phyloP scores from a whole-genome alignment of 768 basidiomycete species.

The Leccinum sublutescens region DNA sequence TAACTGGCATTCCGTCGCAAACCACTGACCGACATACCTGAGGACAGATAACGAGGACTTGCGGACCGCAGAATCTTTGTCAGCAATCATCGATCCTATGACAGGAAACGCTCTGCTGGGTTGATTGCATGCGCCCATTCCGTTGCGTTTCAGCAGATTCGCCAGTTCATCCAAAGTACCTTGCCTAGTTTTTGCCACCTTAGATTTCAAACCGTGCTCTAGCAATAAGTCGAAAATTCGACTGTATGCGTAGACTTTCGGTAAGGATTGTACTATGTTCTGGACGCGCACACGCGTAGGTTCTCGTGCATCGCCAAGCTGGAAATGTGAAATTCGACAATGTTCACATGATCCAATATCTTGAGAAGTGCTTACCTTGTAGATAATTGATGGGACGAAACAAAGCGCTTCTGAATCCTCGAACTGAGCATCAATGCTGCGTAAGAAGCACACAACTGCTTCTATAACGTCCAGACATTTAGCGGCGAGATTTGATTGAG shows the following conservation, averaged over 20 bases:
- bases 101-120: constrained; percentile 76
- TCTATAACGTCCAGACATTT: constrained; percentile 89
- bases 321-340: constrained; percentile 3
- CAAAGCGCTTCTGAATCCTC: constrained; percentile 84
- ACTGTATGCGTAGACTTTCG: constrained; percentile 91
- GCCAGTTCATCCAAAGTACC: constrained; percentile 83
- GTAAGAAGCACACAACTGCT: constrained; percentile 72
- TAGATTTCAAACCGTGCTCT: constrained; percentile 85
- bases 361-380: constrained; percentile 59
- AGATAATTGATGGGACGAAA: constrained; percentile 85
- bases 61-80: constrained; percentile 86
- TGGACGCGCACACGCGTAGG: constrained; percentile 76
- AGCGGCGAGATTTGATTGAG: constrained; percentile 84
- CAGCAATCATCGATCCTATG: constrained; percentile 77
- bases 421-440: constrained; percentile 69
- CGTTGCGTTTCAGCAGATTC: constrained; percentile 74
- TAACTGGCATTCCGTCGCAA: constrained; percentile 6
- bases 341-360: neutral
- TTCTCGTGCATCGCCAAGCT: constrained; percentile 94
- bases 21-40: constrained; percentile 50
- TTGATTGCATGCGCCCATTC: constrained; percentile 73
- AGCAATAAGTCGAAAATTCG: constrained; percentile 85
- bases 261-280: constrained; percentile 79
- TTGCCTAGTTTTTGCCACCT: constrained; percentile 89
- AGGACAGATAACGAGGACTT: constrained; percentile 82